phyloP scores from a whole-genome alignment of 2,329 filamentous ascomycete species.

The Mycosphaerella sp. region DNA sequence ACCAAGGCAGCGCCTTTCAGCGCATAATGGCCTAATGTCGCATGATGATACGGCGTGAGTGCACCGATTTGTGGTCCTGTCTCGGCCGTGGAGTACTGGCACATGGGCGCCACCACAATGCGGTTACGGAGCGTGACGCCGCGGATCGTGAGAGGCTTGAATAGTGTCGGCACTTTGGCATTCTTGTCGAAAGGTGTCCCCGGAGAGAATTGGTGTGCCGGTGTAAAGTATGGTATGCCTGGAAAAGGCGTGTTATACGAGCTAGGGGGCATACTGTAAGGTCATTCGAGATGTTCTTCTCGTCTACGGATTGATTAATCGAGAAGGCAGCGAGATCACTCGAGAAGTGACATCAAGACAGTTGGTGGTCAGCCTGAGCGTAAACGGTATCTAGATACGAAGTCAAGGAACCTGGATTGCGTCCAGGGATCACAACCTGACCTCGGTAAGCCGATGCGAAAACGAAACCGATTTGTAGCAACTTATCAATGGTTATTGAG shows the following conservation, averaged over 20 bases:
- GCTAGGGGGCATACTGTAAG: constrained; percentile 16
- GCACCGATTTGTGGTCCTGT: constrained; percentile 49
- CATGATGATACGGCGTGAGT: constrained; percentile 71
- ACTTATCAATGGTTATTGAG: background rate
- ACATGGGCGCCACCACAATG: constrained; percentile 57
- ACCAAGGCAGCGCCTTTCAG: constrained; percentile 66
- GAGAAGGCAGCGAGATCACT: background rate
- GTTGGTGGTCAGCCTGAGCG: background rate
- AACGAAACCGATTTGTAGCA: background rate
- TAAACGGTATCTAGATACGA: background rate
- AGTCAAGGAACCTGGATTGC: background rate
- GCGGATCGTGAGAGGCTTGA: constrained; percentile 50
- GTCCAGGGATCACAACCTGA: background rate
- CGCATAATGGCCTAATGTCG: constrained; percentile 73
- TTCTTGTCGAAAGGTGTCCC: constrained; percentile 42
- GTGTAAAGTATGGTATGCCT: constrained; percentile 44
- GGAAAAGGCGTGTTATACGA: constrained; percentile 38
- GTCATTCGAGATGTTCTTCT: background rate
- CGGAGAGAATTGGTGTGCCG: constrained; percentile 38
- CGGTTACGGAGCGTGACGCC: constrained; percentile 58
- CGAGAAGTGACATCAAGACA: background rate
- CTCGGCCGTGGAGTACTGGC: constrained; percentile 61
- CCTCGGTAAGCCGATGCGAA: background rate
- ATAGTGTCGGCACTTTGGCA: constrained; percentile 51
- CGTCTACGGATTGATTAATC: background rate